These are phyloP conservation scores for Nigrograna mackinnonii DNA, from an alignment of 2,329 filamentous ascomycete genomes.

Conservation along the genomic window DNA sequence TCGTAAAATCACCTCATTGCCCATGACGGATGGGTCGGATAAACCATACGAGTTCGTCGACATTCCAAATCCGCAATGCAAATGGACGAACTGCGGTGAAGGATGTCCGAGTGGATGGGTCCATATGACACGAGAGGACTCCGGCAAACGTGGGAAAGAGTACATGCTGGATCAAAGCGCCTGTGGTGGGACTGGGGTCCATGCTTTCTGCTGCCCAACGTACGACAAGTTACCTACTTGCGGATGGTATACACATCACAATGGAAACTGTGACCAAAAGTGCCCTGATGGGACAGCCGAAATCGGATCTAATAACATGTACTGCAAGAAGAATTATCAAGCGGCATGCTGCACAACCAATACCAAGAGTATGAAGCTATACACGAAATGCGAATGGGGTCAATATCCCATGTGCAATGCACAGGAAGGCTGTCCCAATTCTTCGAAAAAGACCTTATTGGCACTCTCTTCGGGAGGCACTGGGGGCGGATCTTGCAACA, in stretches of 20 bases:
- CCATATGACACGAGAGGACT: not conserved
- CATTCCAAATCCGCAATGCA: constrained; percentile 3
- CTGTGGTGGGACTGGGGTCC: constrained; percentile 3
- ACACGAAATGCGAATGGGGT: constrained; percentile 1
- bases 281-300: constrained; percentile 1
- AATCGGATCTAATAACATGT: constrained; percentile 1
- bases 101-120: not conserved
- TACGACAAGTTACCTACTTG: not conserved
- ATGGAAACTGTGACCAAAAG: not conserved
- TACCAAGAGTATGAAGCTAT: constrained; percentile 2
- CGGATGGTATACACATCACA: constrained; percentile 2
- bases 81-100: constrained; percentile 2
- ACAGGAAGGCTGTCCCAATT: not conserved
- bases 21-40: constrained; percentile 6
- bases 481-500: not conserved
- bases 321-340: constrained; percentile 3
- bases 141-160: not conserved
- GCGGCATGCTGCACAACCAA: constrained; percentile 3
- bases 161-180: constrained; percentile 7
- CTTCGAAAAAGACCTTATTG: not conserved
- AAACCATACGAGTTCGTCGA: constrained; percentile 6
- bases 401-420: not conserved
- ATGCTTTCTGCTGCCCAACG: constrained; percentile 4
- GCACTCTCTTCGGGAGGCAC: not conserved
- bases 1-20: constrained; percentile 9